These are phyloP conservation scores for California macrophylla DNA, from an alignment of 441 rosid species.

Conservation along the genomic window DNA sequence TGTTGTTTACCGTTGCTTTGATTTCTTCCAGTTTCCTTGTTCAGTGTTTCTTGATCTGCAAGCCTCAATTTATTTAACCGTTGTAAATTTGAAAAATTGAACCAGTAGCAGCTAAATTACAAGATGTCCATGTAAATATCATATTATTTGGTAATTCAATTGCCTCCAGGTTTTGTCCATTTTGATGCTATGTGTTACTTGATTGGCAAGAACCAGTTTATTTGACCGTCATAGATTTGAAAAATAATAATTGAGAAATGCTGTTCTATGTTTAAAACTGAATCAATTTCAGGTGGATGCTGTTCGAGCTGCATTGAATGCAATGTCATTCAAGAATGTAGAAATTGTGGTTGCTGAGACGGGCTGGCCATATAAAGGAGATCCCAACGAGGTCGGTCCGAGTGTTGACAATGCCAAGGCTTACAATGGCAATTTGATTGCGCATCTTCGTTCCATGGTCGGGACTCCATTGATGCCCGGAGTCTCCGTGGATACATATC, in stretches of 20 bases:
- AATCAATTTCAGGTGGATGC: slow-evolving; percentile 79
- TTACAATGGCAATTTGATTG: slow-evolving; percentile 67
- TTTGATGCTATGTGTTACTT: too few species aligned
- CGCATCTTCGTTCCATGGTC: slow-evolving; percentile 64
- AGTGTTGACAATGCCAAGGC: slow-evolving; percentile 72
- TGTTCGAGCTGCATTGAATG: slow-evolving; percentile 48
- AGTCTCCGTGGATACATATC: slow-evolving; percentile 64
- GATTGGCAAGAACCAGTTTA: background rate
- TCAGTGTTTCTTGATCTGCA: background rate
- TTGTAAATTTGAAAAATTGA: background rate
- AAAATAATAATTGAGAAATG: background rate
- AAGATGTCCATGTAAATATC: too few species aligned
- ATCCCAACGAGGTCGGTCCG: slow-evolving; percentile 52
- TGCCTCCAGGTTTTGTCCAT: too few species aligned
- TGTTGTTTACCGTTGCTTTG: too few species aligned
- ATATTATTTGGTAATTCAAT: too few species aligned
- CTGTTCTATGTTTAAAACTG: too few species aligned
- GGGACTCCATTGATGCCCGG: slow-evolving; percentile 95
- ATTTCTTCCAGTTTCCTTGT: background rate
- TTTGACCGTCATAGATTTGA: background rate
- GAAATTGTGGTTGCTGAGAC: slow-evolving; percentile 89
- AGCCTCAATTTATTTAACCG: background rate
- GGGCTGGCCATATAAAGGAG: slow-evolving; percentile 95
- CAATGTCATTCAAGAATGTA: slow-evolving; percentile 55
- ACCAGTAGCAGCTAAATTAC: too few species aligned